Evolutionary conservation across 2,329 filamentous ascomycete genomes (phyloP).

Genomic region (Herpotrichia juniperi): DNA sequence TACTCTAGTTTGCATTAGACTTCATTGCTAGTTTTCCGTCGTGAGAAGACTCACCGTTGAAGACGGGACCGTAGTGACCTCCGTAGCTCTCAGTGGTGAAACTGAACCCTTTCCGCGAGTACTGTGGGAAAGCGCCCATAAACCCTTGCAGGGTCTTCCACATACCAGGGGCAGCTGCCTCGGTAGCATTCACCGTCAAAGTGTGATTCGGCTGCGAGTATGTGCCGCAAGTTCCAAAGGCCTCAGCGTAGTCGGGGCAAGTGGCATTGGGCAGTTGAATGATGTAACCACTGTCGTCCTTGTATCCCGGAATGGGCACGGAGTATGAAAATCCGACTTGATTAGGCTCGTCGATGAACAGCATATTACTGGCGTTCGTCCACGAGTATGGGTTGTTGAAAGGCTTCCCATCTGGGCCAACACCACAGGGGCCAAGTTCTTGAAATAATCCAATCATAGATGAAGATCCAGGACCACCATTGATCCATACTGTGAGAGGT

Average conservation of each 20-base stretch:
- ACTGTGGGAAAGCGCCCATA: slow-evolving; percentile 63
- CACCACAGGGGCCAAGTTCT: slow-evolving; percentile 60
- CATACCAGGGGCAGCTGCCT: slow-evolving; percentile 62
- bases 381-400: slow-evolving; percentile 68
- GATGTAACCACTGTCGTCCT: slow-evolving; percentile 41
- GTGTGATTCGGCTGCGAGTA: slow-evolving; percentile 59
- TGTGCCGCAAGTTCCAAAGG: slow-evolving; percentile 58
- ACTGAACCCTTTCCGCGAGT: slow-evolving; percentile 56
- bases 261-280: slow-evolving; percentile 53
- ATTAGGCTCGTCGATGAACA: slow-evolving; percentile 73
- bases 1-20: slow-evolving; percentile 36
- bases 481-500: slow-evolving; percentile 66
- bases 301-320: slow-evolving; percentile 49
- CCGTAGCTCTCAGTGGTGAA: slow-evolving; percentile 65
- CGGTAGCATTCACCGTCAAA: slow-evolving; percentile 60
- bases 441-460: slow-evolving; percentile 63
- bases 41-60: slow-evolving; percentile 45
- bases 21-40: slow-evolving; percentile 43
- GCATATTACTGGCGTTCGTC: slow-evolving; percentile 68
- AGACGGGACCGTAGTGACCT: slow-evolving; percentile 64
- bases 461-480: slow-evolving; percentile 61
- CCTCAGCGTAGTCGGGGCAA: slow-evolving; percentile 58
- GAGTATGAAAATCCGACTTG: slow-evolving; percentile 65
- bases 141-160: slow-evolving; percentile 68
- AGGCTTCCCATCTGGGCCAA: slow-evolving; percentile 54